Percentiles rank a stretch among this genome's conserved stretches.
phyloP scores from a whole-genome alignment of 2,329 filamentous ascomycete genomes.

The Mariannaea elegans region DNA sequence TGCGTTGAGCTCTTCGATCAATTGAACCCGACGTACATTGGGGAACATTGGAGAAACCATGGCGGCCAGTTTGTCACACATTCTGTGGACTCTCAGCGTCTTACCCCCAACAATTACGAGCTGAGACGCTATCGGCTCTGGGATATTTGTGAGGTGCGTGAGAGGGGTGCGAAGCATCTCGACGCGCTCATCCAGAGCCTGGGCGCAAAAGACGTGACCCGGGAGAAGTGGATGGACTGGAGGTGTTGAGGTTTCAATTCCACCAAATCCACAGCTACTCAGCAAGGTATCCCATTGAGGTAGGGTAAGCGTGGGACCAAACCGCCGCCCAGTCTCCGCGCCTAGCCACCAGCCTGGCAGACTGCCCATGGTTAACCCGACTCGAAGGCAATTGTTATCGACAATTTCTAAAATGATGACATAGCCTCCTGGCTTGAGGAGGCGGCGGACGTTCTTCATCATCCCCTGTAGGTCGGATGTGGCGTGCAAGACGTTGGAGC shows the following conservation, averaged over 20 bases:
- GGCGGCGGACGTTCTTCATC: constrained; percentile 19
- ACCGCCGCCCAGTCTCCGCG: background rate
- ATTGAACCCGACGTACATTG: background rate
- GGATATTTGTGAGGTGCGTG: background rate
- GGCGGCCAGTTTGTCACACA: background rate
- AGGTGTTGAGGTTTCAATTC: constrained; percentile 6
- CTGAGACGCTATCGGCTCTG: background rate
- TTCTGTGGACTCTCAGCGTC: background rate
- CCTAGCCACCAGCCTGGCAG: constrained; percentile 27
- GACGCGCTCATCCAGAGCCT: constrained; percentile 5
- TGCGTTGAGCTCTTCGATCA: background rate
- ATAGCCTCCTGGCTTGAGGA: constrained; percentile 41
- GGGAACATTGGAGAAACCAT: background rate
- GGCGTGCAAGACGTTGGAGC: constrained; percentile 46
- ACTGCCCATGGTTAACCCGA: constrained; percentile 5
- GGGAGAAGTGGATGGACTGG: background rate
- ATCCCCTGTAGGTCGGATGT: constrained; percentile 37
- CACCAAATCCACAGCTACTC: background rate
- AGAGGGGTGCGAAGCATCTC: background rate
- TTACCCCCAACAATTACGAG: background rate
- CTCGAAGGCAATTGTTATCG: background rate
- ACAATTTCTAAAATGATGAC: constrained; percentile 28
- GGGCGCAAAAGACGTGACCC: background rate
- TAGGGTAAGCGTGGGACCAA: background rate
- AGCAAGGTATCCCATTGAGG: constrained; percentile 8